A percentile compares a stretch with the other conserved stretches of the same genome.
phyloP scores from a whole-genome alignment of 2,329 filamentous ascomycete species.

The Plectosphaerella cucumerina region DNA sequence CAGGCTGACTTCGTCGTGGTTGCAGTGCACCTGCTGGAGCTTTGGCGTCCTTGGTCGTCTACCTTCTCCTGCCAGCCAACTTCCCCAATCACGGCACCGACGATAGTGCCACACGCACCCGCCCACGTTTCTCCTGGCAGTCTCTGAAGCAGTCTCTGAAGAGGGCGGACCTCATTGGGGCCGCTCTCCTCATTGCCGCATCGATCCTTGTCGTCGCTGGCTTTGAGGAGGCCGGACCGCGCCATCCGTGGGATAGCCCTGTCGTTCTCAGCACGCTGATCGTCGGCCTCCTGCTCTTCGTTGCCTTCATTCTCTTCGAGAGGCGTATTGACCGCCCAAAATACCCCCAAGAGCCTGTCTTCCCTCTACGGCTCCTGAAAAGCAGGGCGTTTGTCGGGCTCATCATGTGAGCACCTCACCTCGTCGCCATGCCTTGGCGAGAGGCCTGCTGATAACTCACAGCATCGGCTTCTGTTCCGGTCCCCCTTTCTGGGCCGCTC shows the following conservation, averaged over 20 bases:
- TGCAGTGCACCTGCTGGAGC: conserved; percentile 23
- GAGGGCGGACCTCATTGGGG: conserved; percentile 15
- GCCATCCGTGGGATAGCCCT: conserved; percentile 36
- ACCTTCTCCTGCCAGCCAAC: conserved; percentile 19
- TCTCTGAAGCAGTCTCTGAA: not conserved
- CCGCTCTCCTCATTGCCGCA: conserved; percentile 29
- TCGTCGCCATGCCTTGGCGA: not conserved
- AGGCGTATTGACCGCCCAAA: conserved; percentile 13
- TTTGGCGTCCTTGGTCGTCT: conserved; percentile 19
- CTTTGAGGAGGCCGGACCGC: conserved; percentile 37
- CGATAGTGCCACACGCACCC: conserved; percentile 6
- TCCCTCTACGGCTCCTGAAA: conserved; percentile 26
- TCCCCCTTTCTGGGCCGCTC: conserved; percentile 26
- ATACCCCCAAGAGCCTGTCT: conserved; percentile 25
- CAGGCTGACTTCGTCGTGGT: not conserved
- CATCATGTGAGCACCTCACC: conserved; percentile 22
- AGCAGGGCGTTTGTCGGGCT: conserved; percentile 24
- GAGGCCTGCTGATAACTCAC: not conserved
- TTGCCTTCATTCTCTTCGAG: conserved; percentile 26
- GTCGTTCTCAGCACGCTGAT: conserved; percentile 27
- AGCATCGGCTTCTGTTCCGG: conserved; percentile 25
- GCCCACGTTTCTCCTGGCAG: conserved; percentile 13
- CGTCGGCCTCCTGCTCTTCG: conserved; percentile 21
- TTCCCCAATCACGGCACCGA: conserved; percentile 19
- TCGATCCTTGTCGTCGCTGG: conserved; percentile 41